Conservation (phyloP, 139 green algal genomes). For the Pycnococcus provasolii region DNA sequence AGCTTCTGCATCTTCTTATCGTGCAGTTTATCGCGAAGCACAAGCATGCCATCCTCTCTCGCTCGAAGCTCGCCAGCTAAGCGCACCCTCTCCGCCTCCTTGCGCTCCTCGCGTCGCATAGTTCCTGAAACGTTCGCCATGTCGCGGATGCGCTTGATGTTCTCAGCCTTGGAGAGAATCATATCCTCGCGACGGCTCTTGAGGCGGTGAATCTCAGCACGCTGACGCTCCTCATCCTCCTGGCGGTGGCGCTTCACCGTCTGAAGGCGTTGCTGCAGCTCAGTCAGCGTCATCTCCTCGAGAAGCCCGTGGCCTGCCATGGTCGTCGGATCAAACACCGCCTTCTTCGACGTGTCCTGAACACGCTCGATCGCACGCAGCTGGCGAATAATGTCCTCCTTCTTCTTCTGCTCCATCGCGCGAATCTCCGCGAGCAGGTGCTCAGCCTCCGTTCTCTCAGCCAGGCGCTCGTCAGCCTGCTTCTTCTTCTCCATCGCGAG, state of each 20-base stretch:
- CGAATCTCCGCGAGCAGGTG: constrained; percentile 29
- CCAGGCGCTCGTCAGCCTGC: constrained; percentile 35
- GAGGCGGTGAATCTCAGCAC: constrained; percentile 34
- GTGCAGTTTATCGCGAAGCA: background rate
- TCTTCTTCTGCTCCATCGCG: constrained; percentile 42
- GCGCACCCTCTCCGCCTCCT: background rate
- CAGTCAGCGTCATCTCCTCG: constrained; percentile 51
- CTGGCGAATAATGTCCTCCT: background rate
- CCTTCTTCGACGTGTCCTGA: background rate
- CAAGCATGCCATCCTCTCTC: no score
- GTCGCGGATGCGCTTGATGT: constrained; percentile 42
- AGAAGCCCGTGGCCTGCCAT: constrained; percentile 26
- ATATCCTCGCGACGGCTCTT: constrained; percentile 39
- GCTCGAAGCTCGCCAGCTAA: no score
- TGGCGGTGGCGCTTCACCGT: constrained; percentile 36
- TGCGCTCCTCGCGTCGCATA: background rate
- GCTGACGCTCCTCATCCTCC: constrained; percentile 44
- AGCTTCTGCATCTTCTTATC: background rate
- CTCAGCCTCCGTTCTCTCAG: constrained; percentile 35
- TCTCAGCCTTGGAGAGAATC: constrained; percentile 41
- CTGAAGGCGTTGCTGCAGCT: constrained; percentile 47
- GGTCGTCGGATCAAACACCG: constrained; percentile 44
- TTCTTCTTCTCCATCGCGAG: constrained; percentile 33
- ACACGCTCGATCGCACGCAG: background rate
- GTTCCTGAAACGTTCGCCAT: constrained; percentile 15